Evolutionary conservation across 176 grass and related monocot genomes (phyloP), one percentile per base, ranked within the genome.

Genomic region (Eremochloa ophiuroides): DNA sequence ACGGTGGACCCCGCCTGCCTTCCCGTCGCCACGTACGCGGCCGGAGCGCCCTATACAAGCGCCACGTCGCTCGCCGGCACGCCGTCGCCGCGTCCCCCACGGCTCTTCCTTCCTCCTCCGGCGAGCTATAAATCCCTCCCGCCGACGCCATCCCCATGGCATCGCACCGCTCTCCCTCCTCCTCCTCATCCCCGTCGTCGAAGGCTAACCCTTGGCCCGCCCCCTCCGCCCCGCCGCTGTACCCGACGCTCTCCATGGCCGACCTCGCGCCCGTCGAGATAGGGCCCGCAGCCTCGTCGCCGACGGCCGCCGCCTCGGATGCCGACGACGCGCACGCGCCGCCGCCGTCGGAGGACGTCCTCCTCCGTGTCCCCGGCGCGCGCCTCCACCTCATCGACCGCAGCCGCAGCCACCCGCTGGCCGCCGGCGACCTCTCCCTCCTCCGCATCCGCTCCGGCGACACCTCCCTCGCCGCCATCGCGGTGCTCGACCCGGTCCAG

Each of bases 371-470:
- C 75, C 91, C 84, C 0, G 79, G 76, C 38, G 70, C 87, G 23
- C 81, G 87, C 73, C 82, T 97, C 79, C 94, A 97, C 84, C 91
- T 97, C 38, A 79, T 94, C 31, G 91, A 97, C 77, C 60, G 73
- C 71, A 80, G 61, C 39, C 91, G 85, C 15, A 97, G 94, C 89
- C 55, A 94, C 64, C 84, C 89, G 29, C 87, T 97, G 10, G 87
- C 91, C 40, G 84, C 91, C 26, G 94, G 94, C 8, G 82, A 84
- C 20, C 91, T 97, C 71, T 79, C 79, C 38, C n/a, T 97, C n/a
- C 22, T 84, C 85, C 82, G 89, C 80, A 85, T 94, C 82, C 82
- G 85, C 63, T 88, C 92, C 34, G 89, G 94, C 8, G 79, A 87
- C 42, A 90, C 85, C 72, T 71, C 75, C 17, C 86, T 97, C 26